Conservation (phyloP, 1,284 basidiomycete species). For the Papiliotrema fonsecae region DNA sequence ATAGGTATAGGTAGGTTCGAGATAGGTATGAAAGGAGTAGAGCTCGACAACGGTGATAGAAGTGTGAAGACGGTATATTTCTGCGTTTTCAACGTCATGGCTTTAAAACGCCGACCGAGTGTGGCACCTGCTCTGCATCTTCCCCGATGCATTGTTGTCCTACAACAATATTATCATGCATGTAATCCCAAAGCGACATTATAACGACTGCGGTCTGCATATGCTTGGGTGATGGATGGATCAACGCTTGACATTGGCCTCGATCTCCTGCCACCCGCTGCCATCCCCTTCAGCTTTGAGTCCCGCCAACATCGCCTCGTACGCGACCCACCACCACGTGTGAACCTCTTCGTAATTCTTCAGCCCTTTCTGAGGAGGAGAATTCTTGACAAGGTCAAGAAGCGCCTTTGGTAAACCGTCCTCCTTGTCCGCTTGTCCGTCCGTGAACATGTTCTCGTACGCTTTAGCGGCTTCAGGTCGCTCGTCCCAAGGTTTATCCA, state of each 20-base stretch:
- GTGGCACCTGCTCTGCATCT: background rate
- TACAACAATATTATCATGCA: background rate
- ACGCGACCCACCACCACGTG: constrained; percentile 49
- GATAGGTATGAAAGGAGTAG: background rate
- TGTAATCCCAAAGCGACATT: too few species aligned
- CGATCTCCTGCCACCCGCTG: constrained; percentile 35
- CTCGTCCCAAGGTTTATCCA: constrained; percentile 46
- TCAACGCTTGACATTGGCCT: constrained; percentile 25
- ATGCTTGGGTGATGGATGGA: too few species aligned
- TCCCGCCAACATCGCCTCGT: constrained; percentile 38
- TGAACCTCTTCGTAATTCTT: constrained; percentile 39
- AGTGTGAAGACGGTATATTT: background rate
- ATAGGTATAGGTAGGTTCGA: background rate
- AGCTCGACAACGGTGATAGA: background rate
- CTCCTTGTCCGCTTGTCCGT: background rate
- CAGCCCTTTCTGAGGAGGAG: constrained; percentile 25
- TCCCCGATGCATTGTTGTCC: background rate
- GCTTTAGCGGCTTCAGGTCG: constrained; percentile 15
- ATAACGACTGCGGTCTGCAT: too few species aligned
- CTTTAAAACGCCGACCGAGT: background rate
- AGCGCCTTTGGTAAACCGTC: background rate
- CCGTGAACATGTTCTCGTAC: background rate
- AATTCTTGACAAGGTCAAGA: constrained; percentile 18
- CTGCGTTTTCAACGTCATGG: background rate
- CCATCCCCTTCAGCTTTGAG: constrained; percentile 25